Evolutionary conservation across 2,329 filamentous ascomycete genomes (phyloP), one percentile per base, ranked within the genome.

Genomic region (Cytospora piceicola): DNA sequence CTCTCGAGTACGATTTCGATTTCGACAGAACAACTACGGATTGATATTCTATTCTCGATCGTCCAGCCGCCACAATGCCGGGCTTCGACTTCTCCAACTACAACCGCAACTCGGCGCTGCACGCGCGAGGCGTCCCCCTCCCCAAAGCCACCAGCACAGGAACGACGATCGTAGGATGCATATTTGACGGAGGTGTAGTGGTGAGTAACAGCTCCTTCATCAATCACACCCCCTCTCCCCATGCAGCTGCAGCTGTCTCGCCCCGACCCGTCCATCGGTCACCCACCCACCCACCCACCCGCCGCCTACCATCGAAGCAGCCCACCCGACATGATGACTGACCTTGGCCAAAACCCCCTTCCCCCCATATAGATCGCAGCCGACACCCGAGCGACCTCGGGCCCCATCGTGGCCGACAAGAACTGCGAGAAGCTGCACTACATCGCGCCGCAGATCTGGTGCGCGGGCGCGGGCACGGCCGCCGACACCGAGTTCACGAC

Each of bases 401-500:
- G 95, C 42, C 94, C 95, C 72, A 99, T 99, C 80, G 95, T 99
- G 73, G 96, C 96, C 80, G 95, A 99, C 88, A 99, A 99, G 92
- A 99, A 99, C 87, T 98, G 95, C 84, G 94, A 99, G 83, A 99
- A 99, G 84, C 89, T 99, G 70, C 95, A 99, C 83, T 99, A 96
- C 85, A 99, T 99, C 79, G 86, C 95, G 53, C 94, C 95, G 67
- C 93, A 97, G 80, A 99, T 99, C 81, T 99, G 95, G 95, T 99
- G 95, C 81, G 95, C 95, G 12, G 95, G 95, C 73, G 96, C 95
- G 72, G 95, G 96, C 79, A 99, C 95, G 60, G 95, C 95, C 69
- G 95, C 95, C 74, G 95, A 99, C 80, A 98, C 94, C 71, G 95
- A 99, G 83, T 99, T 99, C 85, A 99, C 95, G 73, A 99, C 95